Evolutionary conservation across 345 rosid species (phyloP), one percentile per base, ranked within the genome.

Genomic region (Mercurialis annua): DNA sequence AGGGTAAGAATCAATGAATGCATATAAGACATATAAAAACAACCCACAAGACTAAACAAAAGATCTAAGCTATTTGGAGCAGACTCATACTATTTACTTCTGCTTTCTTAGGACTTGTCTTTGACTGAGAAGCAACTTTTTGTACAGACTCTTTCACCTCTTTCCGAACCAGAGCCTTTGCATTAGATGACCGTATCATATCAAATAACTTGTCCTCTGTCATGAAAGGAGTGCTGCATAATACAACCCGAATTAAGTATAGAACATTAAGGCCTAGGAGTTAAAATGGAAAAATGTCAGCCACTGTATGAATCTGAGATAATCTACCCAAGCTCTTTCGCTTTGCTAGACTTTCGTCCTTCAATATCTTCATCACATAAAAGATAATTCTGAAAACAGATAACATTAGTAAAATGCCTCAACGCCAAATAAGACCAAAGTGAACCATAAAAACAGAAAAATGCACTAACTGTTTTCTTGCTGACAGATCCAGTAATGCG

Each of bases 351-450:
- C 79, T 94, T 94, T 54, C 71, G 81, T 66, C 99, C 99, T 62
- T 78, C 96, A n/a, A 94, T 84, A 76, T 94, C 96, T 72, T 94
- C 99, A 76, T 94, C 97, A 59, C 99, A 94, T 75, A 94, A 81
- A 70, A 94, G 95, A 84, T 86, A 91, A 78, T 79, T 89, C 99
- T 94, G 91, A 76, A 79, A 68, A 80, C 33, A 73, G 47, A 75
- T 24, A 48, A 34, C 60, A 67, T 71, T 75, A 72, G 30, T 70
- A 68, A 67, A 53, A 30, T 52, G 52, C 47, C 57, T 52, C 18
- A 57, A 38, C 51, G 51, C 51, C n/a, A 46, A 31, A 49, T 15
- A 7, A 49, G n/a, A 70, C 29, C 59, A 36, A 67, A 73, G 20
- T 43, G 47, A 57, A 74, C 69, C 61, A 68, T 10, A 72, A 49